Conservation (phyloP, 805 yeast species). For the Saturnispora saitoi region DNA sequence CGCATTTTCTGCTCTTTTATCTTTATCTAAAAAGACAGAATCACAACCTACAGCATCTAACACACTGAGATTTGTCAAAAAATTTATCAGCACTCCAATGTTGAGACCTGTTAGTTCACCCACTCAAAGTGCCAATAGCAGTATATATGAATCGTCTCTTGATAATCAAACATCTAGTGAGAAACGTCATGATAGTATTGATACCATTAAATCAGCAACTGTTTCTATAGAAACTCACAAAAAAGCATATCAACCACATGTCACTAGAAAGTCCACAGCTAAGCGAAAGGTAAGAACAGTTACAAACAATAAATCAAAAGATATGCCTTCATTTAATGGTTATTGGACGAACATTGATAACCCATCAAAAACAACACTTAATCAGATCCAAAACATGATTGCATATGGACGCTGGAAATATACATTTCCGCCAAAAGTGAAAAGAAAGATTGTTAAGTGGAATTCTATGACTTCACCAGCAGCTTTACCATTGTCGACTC, state of each 20-base stretch:
- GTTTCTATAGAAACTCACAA: constrained; percentile 1
- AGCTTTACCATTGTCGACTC: constrained; percentile 74
- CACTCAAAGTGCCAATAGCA: background rate
- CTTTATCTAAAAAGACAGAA: constrained; percentile 25
- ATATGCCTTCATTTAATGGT: constrained; percentile 18
- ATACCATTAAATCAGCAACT: background rate
- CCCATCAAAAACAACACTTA: constrained; percentile 62
- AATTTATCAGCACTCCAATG: constrained; percentile 28
- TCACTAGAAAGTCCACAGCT: background rate
- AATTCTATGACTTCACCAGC: constrained; percentile 90
- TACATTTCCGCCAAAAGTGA: constrained; percentile 70
- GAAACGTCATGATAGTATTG: constrained; percentile 1
- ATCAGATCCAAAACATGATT: constrained; percentile 45
- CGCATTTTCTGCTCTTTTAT: constrained; percentile 32
- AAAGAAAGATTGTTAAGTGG: constrained; percentile 76
- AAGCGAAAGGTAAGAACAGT: constrained; percentile 10
- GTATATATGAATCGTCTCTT: background rate
- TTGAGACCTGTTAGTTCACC: constrained; percentile 16
- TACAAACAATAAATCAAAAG: constrained; percentile 2
- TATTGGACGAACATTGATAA: constrained; percentile 63
- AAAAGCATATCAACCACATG: background rate
- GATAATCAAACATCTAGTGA: background rate
- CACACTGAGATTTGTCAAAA: constrained; percentile 25
- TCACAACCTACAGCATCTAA: constrained; percentile 16
- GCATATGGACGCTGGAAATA: constrained; percentile 86